Evolutionary conservation across 768 basidiomycete genomes (phyloP).

Genomic region (Naganishia randhawae): DNA sequence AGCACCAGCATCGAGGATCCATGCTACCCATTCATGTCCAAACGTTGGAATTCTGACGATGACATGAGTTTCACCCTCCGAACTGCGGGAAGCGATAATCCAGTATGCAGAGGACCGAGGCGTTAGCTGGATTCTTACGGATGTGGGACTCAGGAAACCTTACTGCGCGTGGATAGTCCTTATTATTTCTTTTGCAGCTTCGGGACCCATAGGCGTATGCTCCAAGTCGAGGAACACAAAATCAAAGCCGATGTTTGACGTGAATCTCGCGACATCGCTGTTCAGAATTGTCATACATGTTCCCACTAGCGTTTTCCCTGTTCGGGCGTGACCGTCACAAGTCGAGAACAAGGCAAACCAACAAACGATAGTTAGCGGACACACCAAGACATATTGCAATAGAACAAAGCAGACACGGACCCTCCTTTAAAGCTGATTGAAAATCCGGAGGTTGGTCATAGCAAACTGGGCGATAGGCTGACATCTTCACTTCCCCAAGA

Average conservation of each 20-base stretch:
- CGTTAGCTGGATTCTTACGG: neutral
- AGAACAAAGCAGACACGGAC: neutral
- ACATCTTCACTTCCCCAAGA: constrained; percentile 15
- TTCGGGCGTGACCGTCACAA: too few relatives aligned
- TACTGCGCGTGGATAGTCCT: constrained; percentile 12
- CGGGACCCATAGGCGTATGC: constrained; percentile 19
- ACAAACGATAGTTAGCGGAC: neutral
- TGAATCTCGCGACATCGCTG: constrained; percentile 22
- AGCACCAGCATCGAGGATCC: constrained; percentile 21
- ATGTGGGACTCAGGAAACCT: neutral
- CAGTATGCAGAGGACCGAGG: neutral
- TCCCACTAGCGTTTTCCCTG: constrained; percentile 15
- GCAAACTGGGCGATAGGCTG: constrained; percentile 5
- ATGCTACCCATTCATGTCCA: constrained; percentile 25
- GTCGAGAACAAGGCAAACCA: neutral
- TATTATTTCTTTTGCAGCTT: constrained; percentile 15
- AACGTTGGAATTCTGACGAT: constrained; percentile 23
- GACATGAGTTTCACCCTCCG: constrained; percentile 14
- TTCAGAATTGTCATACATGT: constrained; percentile 7
- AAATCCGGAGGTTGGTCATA: constrained; percentile 20
- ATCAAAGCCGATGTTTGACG: constrained; percentile 22
- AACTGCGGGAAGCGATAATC: neutral
- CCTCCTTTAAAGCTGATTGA: constrained; percentile 3
- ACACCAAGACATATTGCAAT: neutral
- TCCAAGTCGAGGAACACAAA: constrained; percentile 20